Percentiles rank a stretch among this genome's conserved stretches.
These are phyloP conservation scores for Salix koriyanagi DNA, from an alignment of 345 rosid species.

Conservation along the genomic window DNA sequence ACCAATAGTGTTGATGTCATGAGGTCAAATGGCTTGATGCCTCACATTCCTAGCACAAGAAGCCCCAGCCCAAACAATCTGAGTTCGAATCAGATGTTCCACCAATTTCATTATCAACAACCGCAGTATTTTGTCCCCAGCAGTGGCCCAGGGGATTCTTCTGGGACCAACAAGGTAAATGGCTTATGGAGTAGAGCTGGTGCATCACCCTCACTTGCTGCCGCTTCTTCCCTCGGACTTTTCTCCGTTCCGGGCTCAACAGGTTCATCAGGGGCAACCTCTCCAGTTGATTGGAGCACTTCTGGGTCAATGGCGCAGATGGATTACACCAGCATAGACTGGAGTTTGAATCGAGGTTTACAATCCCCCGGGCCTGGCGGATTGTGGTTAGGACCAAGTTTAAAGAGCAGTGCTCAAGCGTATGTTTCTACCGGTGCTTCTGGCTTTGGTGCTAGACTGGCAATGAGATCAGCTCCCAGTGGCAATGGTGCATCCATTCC, in stretches of 20 bases:
- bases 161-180: slow-evolving; percentile 44
- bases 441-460: slow-evolving; percentile 34
- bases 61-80: slow-evolving; percentile 39
- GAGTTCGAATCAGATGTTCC: slow-evolving; percentile 48
- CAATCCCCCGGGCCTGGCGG: slow-evolving; percentile 38
- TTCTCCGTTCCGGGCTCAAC: slow-evolving; percentile 64
- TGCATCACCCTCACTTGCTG: slow-evolving; percentile 50
- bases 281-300: slow-evolving; percentile 71
- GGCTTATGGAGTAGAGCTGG: slow-evolving; percentile 45
- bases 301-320: slow-evolving; percentile 49
- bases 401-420: slow-evolving; percentile 26
- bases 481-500: slow-evolving; percentile 35
- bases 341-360: slow-evolving; percentile 65
- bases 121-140: slow-evolving; percentile 45
- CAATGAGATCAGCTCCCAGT: slow-evolving; percentile 36
- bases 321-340: slow-evolving; percentile 69
- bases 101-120: slow-evolving; percentile 52
- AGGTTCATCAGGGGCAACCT: slow-evolving; percentile 50
- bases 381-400: slow-evolving; percentile 41
- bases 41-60: slow-evolving; percentile 39
- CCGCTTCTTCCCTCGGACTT: slow-evolving; percentile 77
- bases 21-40: slow-evolving; percentile 53
- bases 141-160: slow-evolving; percentile 42
- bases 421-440: slow-evolving; percentile 40
- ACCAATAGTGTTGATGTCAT: slow-evolving; percentile 40